Conservation (phyloP, 2,329 filamentous ascomycete species). For the Parascedosporium putredinis region DNA sequence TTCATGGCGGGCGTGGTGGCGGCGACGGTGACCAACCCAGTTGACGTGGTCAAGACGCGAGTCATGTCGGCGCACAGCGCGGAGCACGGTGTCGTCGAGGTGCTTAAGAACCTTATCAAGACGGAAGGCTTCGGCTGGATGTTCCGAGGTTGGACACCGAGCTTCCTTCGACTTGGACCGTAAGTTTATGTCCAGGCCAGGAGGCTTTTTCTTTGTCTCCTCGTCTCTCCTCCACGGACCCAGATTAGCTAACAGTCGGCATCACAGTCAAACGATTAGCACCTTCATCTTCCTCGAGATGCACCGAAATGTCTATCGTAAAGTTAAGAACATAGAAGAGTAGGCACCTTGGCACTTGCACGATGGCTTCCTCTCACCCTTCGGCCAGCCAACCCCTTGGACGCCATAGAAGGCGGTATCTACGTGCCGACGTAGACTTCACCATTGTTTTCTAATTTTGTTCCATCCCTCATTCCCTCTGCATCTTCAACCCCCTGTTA, state of each 20-base stretch:
- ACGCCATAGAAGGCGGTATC: background rate
- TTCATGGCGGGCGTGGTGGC: constrained; percentile 74
- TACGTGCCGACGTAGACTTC: no score
- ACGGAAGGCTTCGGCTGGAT: constrained; percentile 70
- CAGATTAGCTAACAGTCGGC: constrained; percentile 10
- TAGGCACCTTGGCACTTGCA: background rate
- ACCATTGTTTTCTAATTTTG: no score
- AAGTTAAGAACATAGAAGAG: constrained; percentile 20
- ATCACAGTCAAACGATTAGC: constrained; percentile 62
- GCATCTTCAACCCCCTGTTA: no score
- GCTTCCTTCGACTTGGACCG: constrained; percentile 55
- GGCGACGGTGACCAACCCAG: constrained; percentile 73
- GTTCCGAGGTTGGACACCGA: constrained; percentile 86
- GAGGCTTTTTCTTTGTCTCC: constrained; percentile 3
- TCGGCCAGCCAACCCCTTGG: no score
- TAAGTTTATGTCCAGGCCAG: no score
- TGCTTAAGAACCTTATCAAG: constrained; percentile 57
- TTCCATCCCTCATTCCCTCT: no score
- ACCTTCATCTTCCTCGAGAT: constrained; percentile 82
- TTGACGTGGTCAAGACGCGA: constrained; percentile 83
- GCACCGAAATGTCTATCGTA: constrained; percentile 68
- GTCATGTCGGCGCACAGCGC: constrained; percentile 60
- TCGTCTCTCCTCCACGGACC: background rate
- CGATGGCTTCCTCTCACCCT: background rate
- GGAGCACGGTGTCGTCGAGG: constrained; percentile 40